Conservation (phyloP, 768 basidiomycete genomes). For the Omphalotus guepiniiformis region DNA sequence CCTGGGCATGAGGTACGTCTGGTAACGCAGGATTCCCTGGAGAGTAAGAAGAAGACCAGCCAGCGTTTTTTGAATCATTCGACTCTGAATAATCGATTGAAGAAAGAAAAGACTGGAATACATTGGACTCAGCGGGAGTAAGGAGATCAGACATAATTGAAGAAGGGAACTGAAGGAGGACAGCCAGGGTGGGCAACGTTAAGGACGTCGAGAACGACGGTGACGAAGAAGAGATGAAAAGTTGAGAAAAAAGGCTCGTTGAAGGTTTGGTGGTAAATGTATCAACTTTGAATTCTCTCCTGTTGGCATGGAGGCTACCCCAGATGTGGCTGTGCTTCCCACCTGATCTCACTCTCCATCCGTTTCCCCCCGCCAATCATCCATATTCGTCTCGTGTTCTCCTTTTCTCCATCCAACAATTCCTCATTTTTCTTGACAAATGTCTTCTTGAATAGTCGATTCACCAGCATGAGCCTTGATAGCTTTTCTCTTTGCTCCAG, state of each 20-base stretch:
- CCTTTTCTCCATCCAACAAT: no score
- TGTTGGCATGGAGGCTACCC: no score
- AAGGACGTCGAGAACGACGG: neutral
- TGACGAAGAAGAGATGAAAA: neutral
- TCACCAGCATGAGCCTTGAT: no score
- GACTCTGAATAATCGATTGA: constrained; percentile 41
- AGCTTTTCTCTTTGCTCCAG: no score
- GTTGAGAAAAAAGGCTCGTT: neutral
- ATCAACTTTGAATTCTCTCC: no score
- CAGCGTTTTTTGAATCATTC: constrained; percentile 32
- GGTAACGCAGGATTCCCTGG: constrained; percentile 41
- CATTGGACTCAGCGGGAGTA: constrained; percentile 61
- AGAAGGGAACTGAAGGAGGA: constrained; percentile 2
- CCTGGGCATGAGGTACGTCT: constrained; percentile 32
- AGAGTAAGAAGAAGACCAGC: constrained; percentile 44
- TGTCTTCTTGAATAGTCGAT: no score
- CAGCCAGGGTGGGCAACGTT: constrained; percentile 9
- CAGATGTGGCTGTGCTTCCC: neutral
- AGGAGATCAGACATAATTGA: constrained; percentile 50
- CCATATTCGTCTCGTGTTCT: no score
- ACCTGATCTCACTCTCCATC: neutral
- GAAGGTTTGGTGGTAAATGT: no score
- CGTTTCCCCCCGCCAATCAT: neutral
- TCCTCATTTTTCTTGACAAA: no score
- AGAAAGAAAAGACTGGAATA: constrained; percentile 66